Evolutionary conservation across 129 eudicot genomes (phyloP).

Genomic region (Helichrysum umbraculigerum): DNA sequence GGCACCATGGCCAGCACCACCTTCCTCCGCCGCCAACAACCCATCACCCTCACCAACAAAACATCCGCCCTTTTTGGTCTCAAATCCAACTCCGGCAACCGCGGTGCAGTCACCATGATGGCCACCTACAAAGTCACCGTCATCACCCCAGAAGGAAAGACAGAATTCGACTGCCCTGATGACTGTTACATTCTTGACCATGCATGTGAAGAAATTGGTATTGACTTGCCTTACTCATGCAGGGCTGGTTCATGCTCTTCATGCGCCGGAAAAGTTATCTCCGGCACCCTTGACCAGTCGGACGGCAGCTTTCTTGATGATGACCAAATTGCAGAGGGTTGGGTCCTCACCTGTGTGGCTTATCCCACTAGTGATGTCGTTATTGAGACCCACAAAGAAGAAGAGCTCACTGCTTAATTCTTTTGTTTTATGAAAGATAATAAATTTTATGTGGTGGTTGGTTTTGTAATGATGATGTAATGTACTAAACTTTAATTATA

Average conservation of each 20-base stretch:
- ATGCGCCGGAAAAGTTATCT: slow-evolving; percentile 60
- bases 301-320: slow-evolving; percentile 61
- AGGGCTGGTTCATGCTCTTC: slow-evolving; percentile 86
- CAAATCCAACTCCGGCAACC: slow-evolving; percentile 14
- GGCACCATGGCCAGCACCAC: slow-evolving; percentile 51
- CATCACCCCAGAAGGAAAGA: slow-evolving; percentile 60
- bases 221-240: slow-evolving; percentile 79
- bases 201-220: slow-evolving; percentile 49
- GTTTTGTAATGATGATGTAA: background rate
- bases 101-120: slow-evolving; percentile 47
- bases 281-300: slow-evolving; percentile 64
- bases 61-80: slow-evolving; percentile 36
- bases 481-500: background rate
- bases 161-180: slow-evolving; percentile 44
- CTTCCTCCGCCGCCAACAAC: slow-evolving; percentile 46
- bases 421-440: background rate
- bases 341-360: slow-evolving; percentile 83
- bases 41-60: slow-evolving; percentile 25
- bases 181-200: slow-evolving; percentile 64
- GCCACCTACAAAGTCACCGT: slow-evolving; percentile 67
- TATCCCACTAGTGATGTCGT: slow-evolving; percentile 49
- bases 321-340: slow-evolving; percentile 54
- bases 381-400: slow-evolving; percentile 93
- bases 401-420: slow-evolving; percentile 44
- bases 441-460: background rate